These are phyloP conservation scores for Metarhizium rileyi DNA, from an alignment of 2,329 filamentous ascomycete species.

Conservation along the genomic window DNA sequence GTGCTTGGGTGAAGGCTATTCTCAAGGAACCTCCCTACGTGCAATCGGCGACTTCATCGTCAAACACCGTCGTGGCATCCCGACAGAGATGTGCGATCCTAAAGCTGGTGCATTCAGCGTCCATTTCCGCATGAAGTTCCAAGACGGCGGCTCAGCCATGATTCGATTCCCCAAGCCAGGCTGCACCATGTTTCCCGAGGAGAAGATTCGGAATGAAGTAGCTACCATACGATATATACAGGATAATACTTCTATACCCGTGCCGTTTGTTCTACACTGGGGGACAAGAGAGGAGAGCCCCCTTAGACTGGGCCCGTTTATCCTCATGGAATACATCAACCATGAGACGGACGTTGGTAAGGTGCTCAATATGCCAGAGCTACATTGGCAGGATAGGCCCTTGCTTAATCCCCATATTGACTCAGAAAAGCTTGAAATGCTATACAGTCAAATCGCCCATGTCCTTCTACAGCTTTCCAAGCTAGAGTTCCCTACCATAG, in stretches of 20 bases:
- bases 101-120: constrained; percentile 5
- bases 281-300: constrained; percentile 9
- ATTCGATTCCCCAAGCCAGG: constrained; percentile 7
- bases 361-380: not conserved
- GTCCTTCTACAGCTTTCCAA: constrained; percentile 4
- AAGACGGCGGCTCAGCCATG: constrained; percentile 4
- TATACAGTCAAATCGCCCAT: constrained; percentile 2
- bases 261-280: constrained; percentile 9
- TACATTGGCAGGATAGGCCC: not conserved
- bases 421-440: not conserved
- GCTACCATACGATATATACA: constrained; percentile 8
- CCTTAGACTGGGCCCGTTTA: constrained; percentile 7
- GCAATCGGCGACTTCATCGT: constrained; percentile 5
- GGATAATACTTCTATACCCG: constrained; percentile 7
- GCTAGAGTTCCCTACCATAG: not conserved
- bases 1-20: not conserved
- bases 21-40: not conserved
- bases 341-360: constrained; percentile 3
- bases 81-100: constrained; percentile 1
- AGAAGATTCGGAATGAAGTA: constrained; percentile 10
- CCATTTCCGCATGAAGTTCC: constrained; percentile 7
- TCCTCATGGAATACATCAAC: constrained; percentile 10
- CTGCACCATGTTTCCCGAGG: constrained; percentile 8
- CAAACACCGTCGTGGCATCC: constrained; percentile 4
- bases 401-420: constrained; percentile 1